These are phyloP conservation scores for Fusarium sp. DNA, from an alignment of 2,329 filamentous ascomycete species.

Conservation along the genomic window DNA sequence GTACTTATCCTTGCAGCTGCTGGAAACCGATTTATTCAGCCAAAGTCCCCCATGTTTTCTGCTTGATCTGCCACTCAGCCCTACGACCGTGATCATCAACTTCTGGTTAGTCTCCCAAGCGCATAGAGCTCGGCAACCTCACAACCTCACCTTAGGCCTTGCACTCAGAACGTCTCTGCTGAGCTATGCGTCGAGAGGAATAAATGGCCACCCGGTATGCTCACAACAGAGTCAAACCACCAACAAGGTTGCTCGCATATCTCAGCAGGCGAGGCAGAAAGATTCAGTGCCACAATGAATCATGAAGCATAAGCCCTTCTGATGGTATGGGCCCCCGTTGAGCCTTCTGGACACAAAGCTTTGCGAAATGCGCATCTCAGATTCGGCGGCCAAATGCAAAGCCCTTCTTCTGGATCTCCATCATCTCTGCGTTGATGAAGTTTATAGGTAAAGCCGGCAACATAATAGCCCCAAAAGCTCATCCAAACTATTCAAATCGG, in stretches of 20 bases:
- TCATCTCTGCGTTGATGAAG: neutral
- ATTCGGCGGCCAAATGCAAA: neutral
- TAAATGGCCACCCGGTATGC: neutral
- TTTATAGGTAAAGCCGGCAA: neutral
- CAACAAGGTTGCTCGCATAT: neutral
- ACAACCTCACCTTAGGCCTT: neutral
- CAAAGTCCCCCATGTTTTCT: neutral
- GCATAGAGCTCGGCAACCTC: neutral
- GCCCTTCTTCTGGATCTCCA: neutral
- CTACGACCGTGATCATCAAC: neutral
- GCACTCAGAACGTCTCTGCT: neutral
- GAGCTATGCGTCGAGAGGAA: neutral
- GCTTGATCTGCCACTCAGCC: neutral
- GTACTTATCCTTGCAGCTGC: neutral
- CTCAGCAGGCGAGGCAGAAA: neutral
- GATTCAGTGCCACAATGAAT: neutral
- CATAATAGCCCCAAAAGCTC: neutral
- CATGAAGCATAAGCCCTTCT: neutral
- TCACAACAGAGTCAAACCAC: no score
- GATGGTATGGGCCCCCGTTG: neutral
- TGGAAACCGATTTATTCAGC: neutral
- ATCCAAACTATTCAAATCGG: neutral
- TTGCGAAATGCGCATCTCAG: neutral
- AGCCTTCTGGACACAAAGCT: neutral
- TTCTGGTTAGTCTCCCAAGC: neutral